Percentiles rank a stretch among this genome's conserved stretches.
Evolutionary conservation across 2,329 filamentous ascomycete genomes (phyloP).

Genomic region (Orbilia brochopaga): DNA sequence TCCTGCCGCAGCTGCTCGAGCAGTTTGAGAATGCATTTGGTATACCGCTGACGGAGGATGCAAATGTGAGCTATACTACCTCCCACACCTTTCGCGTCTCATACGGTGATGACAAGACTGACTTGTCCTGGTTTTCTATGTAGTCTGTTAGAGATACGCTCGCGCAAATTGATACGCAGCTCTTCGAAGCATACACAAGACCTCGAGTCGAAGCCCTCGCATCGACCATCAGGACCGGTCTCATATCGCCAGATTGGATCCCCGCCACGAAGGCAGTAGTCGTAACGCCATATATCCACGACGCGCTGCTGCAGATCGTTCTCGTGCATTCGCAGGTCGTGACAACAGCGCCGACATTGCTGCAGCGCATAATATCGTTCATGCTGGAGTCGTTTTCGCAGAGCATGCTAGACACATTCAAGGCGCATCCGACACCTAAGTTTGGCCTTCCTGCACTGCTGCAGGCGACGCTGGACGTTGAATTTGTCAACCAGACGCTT

Average conservation of each 20-base stretch:
- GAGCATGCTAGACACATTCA: slow-evolving; percentile 82
- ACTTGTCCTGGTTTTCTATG: background rate
- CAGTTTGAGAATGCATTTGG: slow-evolving; percentile 94
- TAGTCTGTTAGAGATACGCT: slow-evolving; percentile 84
- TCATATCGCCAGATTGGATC: slow-evolving; percentile 74
- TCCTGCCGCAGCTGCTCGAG: slow-evolving; percentile 85
- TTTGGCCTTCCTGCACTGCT: slow-evolving; percentile 84
- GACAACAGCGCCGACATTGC: slow-evolving; percentile 77
- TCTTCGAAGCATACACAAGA: slow-evolving; percentile 90
- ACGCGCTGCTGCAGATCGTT: slow-evolving; percentile 81
- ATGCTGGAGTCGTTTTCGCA: slow-evolving; percentile 80
- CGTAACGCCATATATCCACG: slow-evolving; percentile 87
- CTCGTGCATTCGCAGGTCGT: slow-evolving; percentile 89
- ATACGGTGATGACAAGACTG: background rate
- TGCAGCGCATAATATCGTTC: slow-evolving; percentile 80
- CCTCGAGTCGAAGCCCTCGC: slow-evolving; percentile 73
- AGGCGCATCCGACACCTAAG: slow-evolving; percentile 62
- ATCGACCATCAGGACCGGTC: slow-evolving; percentile 73
- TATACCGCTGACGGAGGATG: slow-evolving; percentile 91
- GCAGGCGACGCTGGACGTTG: slow-evolving; percentile 96
- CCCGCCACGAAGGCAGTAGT: slow-evolving; percentile 65
- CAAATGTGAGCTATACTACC: slow-evolving; percentile 61
- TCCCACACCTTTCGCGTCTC: too few species aligned
- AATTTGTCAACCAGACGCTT: slow-evolving; percentile 94
- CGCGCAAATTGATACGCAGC: slow-evolving; percentile 82